Evolutionary conservation across 2,329 filamentous ascomycete species (phyloP), one percentile per base, ranked within the genome.

Genomic region (Colletotrichum higginsianum): DNA sequence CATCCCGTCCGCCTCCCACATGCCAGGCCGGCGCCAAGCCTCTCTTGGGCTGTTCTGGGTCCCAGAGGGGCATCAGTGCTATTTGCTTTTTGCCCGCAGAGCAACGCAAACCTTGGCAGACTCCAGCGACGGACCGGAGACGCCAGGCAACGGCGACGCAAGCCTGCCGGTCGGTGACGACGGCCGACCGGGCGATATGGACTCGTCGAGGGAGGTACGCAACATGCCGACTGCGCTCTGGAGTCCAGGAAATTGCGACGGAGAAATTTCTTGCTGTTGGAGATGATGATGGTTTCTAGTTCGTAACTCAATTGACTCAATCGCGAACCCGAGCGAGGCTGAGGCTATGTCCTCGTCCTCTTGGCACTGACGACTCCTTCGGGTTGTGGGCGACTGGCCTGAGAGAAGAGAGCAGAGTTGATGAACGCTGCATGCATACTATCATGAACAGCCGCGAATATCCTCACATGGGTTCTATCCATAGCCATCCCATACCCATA

Each of bases 61-160:
- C 26, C 57, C 44, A 56, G 67, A 70, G 62, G 47, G 67, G 26
- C 26, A 26, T 42, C 40, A 38, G 18, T 23, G 42, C 49, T 16
- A 42, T 35, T n/a, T 56, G 30, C 64, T 61, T 66, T 52, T 30
- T 50, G 52, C 56, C 64, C 35, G 52, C 52, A 42, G 61, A 65
- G 66, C 60, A 58, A 68, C 66, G 44, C 60, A 67, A 67, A 23
- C 15, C 68, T 67, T 71, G 68, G 61, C 61, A 63, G 16, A 16
- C 4, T 26, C 26, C 26, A 26, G 26, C 26, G 38, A 21, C 16
- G 11, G 23, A 42, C 44, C 11, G 47, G 57, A 62, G 21, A 57
- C 9, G 30, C 64, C 64, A 63, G 62, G 56, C 67, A 62, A 42
- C 44, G 57, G 57, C 56, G 30, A 67, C 67, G 67, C 67, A 71